These are phyloP conservation scores for Fomitopsis serialis DNA, from an alignment of 768 basidiomycete genomes.

Conservation along the genomic window DNA sequence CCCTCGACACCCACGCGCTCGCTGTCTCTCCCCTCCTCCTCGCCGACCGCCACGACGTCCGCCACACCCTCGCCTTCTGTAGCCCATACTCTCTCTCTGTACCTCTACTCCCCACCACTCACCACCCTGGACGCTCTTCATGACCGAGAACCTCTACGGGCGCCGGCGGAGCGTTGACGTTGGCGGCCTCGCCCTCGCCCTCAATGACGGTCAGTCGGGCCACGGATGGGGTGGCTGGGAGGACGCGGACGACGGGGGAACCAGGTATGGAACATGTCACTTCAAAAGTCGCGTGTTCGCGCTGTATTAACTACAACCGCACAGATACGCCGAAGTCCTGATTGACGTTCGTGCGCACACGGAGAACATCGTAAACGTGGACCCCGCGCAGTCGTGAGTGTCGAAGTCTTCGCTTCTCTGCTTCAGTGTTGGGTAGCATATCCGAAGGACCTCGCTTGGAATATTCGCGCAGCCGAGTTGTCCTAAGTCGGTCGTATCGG, in stretches of 20 bases:
- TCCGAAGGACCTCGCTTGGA: neutral
- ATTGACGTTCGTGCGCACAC: slow-evolving; percentile 85
- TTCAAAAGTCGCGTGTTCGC: neutral
- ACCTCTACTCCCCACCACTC: neutral
- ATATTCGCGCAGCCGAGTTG: too few species aligned
- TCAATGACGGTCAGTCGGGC: slow-evolving; percentile 54
- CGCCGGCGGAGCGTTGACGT: slow-evolving; percentile 81
- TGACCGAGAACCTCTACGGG: slow-evolving; percentile 10
- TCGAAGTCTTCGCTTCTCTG: neutral
- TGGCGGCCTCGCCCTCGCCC: slow-evolving; percentile 81
- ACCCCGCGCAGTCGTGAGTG: slow-evolving; percentile 38
- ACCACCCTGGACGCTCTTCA: neutral
- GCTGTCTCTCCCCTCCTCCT: slow-evolving; percentile 6
- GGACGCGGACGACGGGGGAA: slow-evolving; percentile 39
- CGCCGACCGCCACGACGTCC: slow-evolving; percentile 1
- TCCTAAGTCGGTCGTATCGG: too few species aligned
- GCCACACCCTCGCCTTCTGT: neutral
- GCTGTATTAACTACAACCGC: slow-evolving; percentile 18
- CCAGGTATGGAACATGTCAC: slow-evolving; percentile 37
- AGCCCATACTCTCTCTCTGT: too few species aligned
- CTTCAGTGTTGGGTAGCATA: neutral
- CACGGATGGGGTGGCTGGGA: slow-evolving; percentile 68
- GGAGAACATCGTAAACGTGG: slow-evolving; percentile 60
- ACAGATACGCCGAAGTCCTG: slow-evolving; percentile 73
- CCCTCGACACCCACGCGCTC: slow-evolving; percentile 10